Evolutionary conservation across 1,139 yeast genomes (phyloP), one percentile per base, ranked within the genome.

Genomic region (Diutina ranongensis): DNA sequence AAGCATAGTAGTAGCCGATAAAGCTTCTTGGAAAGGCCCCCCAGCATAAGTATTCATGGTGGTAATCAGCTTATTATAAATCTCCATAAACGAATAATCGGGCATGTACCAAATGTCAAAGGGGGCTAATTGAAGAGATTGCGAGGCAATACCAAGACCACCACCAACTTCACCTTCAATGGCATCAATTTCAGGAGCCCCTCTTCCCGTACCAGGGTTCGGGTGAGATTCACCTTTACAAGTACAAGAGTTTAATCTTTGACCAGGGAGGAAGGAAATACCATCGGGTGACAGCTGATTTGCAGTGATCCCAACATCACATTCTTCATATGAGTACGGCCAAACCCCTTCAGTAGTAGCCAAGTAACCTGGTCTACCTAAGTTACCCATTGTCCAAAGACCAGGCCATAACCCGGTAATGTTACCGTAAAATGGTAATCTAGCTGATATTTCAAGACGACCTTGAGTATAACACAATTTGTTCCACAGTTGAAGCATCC

Each of bases 241-340:
- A 0, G 85, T 77, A 63, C 95, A 86, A 19, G 49, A 31, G 57
- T 70, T 77, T 49, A 86, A 67, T 49, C 74, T 72, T 65, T 85
- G 94, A 25, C 95, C 95, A 0, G 87, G 86, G 38, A 86, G 65
- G 56, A 74, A 82, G 12, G 86, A 80, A 44, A 85, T 73, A 41
- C 95, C 95, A 62, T 85, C 95, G 1, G 83, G 71, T 0, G 87
- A 74, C 12, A 88, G 80, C 63, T 86, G 95, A 58, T 86, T 86
- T n/a, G 94, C 82, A 10, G 95, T 84, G 50, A 85, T 85, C 51
- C 95, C 95, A 4, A 85, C 85, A 68, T 86, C 95, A 65, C 95
- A 86, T 19, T 75, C 63, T 36, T 79, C 78, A 58, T 86, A 86
- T 13, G 87, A 71, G 56, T 85, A 86, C 2, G 95, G 95, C 95